These are phyloP conservation scores for Phlegmacium glaucopus DNA, from an alignment of 768 basidiomycete species.

Conservation along the genomic window DNA sequence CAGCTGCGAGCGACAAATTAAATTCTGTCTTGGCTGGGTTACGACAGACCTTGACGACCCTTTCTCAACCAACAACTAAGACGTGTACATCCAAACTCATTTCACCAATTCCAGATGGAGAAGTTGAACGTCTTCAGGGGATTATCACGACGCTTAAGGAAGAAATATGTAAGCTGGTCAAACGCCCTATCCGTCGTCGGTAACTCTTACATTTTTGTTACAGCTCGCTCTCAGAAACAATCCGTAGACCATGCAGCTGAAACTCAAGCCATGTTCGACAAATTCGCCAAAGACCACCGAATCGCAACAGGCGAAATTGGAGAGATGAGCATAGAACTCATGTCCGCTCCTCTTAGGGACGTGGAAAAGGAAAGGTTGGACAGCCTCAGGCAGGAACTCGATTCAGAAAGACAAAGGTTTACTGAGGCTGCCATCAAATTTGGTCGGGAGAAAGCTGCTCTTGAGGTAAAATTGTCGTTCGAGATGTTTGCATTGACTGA, in stretches of 20 bases:
- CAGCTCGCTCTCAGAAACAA: constrained; percentile 41
- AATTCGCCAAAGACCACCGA: constrained; percentile 46
- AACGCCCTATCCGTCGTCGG: not conserved
- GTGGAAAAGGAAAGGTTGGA: constrained; percentile 54
- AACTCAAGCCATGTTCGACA: constrained; percentile 53
- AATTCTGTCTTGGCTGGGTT: constrained; percentile 39
- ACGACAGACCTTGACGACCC: constrained; percentile 29
- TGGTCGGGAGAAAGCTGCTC: constrained; percentile 56
- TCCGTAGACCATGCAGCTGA: constrained; percentile 38
- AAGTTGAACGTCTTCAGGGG: constrained; percentile 46
- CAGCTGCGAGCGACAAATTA: constrained; percentile 48
- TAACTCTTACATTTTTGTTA: constrained; percentile 1
- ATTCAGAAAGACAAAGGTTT: constrained; percentile 62
- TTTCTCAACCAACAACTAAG: constrained; percentile 24
- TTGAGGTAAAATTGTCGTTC: constrained; percentile 49
- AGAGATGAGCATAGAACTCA: constrained; percentile 51
- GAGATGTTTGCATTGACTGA: constrained; percentile 1
- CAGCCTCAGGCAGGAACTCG: constrained; percentile 51
- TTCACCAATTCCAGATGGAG: constrained; percentile 30
- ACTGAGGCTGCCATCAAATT: constrained; percentile 61
- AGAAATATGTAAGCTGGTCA: constrained; percentile 51
- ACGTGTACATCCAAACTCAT: constrained; percentile 9
- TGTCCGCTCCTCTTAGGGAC: constrained; percentile 49
- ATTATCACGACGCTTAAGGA: constrained; percentile 47
- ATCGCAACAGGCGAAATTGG: constrained; percentile 27